phyloP scores from a whole-genome alignment of 176 grass and related monocot genomes.

The Aegilops sharonensis region DNA sequence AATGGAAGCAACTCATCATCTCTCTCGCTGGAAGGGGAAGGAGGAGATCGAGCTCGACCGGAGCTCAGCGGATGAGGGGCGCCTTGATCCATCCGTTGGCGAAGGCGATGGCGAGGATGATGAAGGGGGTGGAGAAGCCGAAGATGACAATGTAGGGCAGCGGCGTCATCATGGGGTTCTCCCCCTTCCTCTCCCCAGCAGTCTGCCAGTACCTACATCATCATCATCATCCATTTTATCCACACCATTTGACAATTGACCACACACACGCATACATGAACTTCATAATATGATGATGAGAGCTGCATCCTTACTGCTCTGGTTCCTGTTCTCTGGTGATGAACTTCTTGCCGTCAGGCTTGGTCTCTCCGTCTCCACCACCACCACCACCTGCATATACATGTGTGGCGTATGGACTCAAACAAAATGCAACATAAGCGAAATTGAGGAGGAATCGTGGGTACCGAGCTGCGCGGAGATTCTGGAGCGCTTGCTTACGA shows the following conservation, averaged over 20 bases:
- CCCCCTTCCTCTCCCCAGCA: constrained; percentile 84
- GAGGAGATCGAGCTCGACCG: not conserved
- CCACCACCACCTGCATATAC: not conserved
- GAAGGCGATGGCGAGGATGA: constrained; percentile 94
- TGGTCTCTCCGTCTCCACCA: constrained; percentile 69
- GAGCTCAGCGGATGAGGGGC: constrained; percentile 43
- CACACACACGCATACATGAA: not conserved
- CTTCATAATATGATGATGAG: not conserved
- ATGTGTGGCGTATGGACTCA: not conserved
- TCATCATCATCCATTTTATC: constrained; percentile 3
- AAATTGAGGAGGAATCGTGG: not conserved
- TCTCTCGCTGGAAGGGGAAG: not conserved
- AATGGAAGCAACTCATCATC: constrained; percentile 10
- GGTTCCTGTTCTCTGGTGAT: constrained; percentile 94
- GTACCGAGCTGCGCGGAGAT: constrained; percentile 55
- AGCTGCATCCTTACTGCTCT: constrained; percentile 59
- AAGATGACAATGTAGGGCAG: constrained; percentile 95
- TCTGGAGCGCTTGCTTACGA: constrained; percentile 34
- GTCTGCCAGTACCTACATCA: constrained; percentile 80
- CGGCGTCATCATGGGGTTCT: constrained; percentile 94
- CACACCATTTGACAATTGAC: not conserved
- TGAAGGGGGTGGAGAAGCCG: constrained; percentile 85
- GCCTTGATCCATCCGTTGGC: constrained; percentile 92
- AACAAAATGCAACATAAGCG: not conserved
- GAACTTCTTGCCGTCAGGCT: constrained; percentile 83